Base-by-base conservation (phyloP, 1,139 yeast species). In the Yamadazyma jaroonii region DNA sequence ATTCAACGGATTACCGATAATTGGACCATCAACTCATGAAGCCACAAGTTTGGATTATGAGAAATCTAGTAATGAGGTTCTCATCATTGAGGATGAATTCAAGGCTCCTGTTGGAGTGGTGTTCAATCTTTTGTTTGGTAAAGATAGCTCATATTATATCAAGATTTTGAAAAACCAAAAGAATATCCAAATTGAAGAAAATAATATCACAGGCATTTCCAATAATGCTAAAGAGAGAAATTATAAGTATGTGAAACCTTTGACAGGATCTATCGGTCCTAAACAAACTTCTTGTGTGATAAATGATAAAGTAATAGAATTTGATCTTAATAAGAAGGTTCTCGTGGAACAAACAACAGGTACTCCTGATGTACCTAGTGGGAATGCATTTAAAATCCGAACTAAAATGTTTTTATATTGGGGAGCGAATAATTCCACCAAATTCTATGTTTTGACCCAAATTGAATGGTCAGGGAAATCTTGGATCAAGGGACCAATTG, bases 311-410 rank as follows among this genome's bases (percentile, higher is more conserved):
- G 62, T 87, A 34, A 81, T 83, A 41, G 72, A 74, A 33, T 78
- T 72, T 61, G 87, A 87, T 54, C 61, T 81, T 33, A 76, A 81
- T 10, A 64, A 72, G 24, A 67, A 62, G 42, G 73, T 84, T 29
- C 64, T 76, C 26, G 82, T 87, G 3, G 74, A 78, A 28, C 90
- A 85, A 50, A 57, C 74, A 1, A 85, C 96, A 0, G 72, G 72
- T 17, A 85, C 96, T 0, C 98, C 97, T 0, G 97, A 92, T 62
- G 97, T 94, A 9, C 99, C 99, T 1, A 84, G 89, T 41, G 99
- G 99, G 4, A 77, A 75, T 49, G 72, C 87, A 2, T 94, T 94
- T 59, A 73, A 79, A 37, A 84, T 90, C 6, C 74, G 77, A 39
- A 85, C 97, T 0, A 74, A 79, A 40, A 64, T 78, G 10, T 79